Base-by-base conservation (phyloP, 495 filamentous ascomycete species). In the Hypoxylon fuscum region DNA sequence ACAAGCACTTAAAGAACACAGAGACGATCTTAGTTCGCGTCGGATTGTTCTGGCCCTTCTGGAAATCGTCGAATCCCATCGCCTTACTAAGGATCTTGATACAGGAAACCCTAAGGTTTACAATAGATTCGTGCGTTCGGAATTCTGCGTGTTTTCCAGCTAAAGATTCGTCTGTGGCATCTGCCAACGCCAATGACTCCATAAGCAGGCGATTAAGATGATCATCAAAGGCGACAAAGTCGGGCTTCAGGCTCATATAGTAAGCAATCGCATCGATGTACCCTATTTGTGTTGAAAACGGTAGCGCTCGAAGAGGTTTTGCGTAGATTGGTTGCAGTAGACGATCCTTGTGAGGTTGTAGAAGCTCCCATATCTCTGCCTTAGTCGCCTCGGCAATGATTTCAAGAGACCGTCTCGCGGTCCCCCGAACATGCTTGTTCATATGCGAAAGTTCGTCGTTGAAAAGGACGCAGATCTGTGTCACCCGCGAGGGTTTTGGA, bases 261-360 rank as follows among this genome's bases (percentile, higher is more conserved):
- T 93, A 98, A 0, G 91, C 95, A 63, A 99, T 92, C 5, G 93
- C 96, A 72, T 98, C 95, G 63, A 99, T 96, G 71, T 94, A 98
- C 8, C 95, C 96, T 68, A 99, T 98, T 72, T 99, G 96, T 1
- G 88, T 90, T 3, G 89, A 81, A 69, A 97, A 97, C 1, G 94
- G 93, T 49, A 99, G 75, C 2, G 96, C 96, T 46, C 96, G 84
- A 20, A 99, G 73, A 22, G 96, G 96, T 75, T 99, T 99, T 67
- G 88, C 89, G 78, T 92, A 99, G 47, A 99, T 96, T 0, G 92
- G 89, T 58, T 83, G 81, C 9, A 98, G 81, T 15, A 97, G 77
- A 38, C 90, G 85, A 47, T 97, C 94, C 68, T 93, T 94, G 46
- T 95, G 90, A 2, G 93, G 92, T 46, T 86, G 82, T 22, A 98